Percentiles rank a stretch among this genome's conserved stretches.
phyloP scores from a whole-genome alignment of 1,139 yeast genomes.

The Pichia kudriavzevii region DNA sequence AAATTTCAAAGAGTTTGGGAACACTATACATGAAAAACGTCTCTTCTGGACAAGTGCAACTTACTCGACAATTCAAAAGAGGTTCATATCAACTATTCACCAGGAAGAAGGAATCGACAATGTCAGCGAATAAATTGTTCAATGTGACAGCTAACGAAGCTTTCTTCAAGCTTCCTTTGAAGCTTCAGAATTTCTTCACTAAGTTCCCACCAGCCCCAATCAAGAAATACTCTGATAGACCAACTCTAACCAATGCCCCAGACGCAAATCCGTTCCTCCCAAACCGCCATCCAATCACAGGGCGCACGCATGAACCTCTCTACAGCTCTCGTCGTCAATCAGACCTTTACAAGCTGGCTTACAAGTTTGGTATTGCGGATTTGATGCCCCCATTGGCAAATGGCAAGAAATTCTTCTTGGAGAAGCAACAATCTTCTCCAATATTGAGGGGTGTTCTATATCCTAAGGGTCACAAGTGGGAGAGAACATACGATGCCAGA shows the following conservation, averaged over 20 bases:
- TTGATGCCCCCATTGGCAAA: constrained; percentile 68
- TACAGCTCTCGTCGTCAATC: constrained; percentile 81
- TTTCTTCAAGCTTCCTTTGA: constrained; percentile 57
- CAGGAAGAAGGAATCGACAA: too few species aligned
- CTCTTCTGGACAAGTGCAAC: too few species aligned
- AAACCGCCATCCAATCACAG: constrained; percentile 76
- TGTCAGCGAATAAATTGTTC: constrained; percentile 22
- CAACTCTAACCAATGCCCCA: constrained; percentile 59
- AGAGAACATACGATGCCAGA: constrained; percentile 59
- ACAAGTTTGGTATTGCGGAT: constrained; percentile 70
- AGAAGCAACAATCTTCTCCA: constrained; percentile 63
- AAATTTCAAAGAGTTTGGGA: too few species aligned
- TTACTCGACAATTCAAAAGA: too few species aligned
- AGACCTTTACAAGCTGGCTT: constrained; percentile 77
- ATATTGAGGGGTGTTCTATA: constrained; percentile 70
- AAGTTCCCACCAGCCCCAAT: constrained; percentile 86
- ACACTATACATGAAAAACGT: too few species aligned
- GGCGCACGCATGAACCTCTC: constrained; percentile 68
- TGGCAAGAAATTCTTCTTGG: constrained; percentile 67
- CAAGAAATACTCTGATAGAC: constrained; percentile 52
- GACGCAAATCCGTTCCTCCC: constrained; percentile 84
- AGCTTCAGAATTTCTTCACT: constrained; percentile 67
- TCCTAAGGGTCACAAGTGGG: constrained; percentile 80
- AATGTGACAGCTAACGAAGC: constrained; percentile 26
- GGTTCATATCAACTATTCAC: too few species aligned